Evolutionary conservation across 2,329 filamentous ascomycete genomes (phyloP).

Genomic region (Cercospora sesami): DNA sequence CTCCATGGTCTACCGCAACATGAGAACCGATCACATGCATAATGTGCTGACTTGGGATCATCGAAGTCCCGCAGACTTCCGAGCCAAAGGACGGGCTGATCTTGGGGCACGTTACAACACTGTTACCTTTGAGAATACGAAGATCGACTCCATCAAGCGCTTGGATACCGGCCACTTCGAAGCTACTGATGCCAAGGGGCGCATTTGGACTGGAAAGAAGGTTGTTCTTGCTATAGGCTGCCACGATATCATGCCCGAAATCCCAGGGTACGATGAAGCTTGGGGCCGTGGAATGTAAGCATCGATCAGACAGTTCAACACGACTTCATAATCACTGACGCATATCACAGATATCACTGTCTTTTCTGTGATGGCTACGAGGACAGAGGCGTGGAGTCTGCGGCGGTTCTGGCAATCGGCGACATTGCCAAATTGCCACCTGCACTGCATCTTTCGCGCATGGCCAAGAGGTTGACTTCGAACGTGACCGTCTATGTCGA

Average conservation of each 20-base stretch:
- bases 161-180: neutral
- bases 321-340: neutral
- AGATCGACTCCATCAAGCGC: neutral
- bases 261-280: neutral
- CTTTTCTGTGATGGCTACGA: neutral
- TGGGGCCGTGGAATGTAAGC: neutral
- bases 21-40: neutral
- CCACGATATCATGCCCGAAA: neutral
- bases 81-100: neutral
- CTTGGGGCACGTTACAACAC: neutral
- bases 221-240: neutral
- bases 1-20: neutral
- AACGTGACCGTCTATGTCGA: neutral
- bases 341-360: neutral
- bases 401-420: neutral
- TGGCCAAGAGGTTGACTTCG: neutral
- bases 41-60: neutral
- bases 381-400: neutral
- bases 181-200: neutral
- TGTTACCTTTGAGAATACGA: neutral
- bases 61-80: neutral
- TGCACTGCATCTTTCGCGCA: neutral
- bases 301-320: neutral
- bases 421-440: neutral
- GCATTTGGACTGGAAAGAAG: neutral